Evolutionary conservation across 1,139 yeast species (phyloP), one percentile per base, ranked within the genome.

Genomic region (Blastobotrys aristatus): DNA sequence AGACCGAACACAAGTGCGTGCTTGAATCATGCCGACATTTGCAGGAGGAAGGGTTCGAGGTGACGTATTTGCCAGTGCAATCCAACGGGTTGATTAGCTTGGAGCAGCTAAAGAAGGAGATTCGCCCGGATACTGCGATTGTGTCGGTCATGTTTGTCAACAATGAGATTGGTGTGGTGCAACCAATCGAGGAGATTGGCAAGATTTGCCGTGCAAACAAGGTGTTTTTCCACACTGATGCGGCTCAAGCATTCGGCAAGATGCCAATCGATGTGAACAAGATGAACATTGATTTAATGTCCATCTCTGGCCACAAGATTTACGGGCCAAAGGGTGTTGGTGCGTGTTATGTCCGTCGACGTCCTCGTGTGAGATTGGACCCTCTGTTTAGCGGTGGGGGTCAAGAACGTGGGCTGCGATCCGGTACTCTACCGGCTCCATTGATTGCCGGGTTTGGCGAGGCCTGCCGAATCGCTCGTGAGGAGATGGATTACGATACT

Each of bases 271-370:
- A 92, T 63, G 99, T 92, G 52, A 89, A 94, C 71, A 87, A 83
- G 58, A 80, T 83, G 84, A 89, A 92, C 65, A 86, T 92, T 60
- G 99, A 92, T 68, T 71, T 90, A 57, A 74, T 94, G 81, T 88
- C 97, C 18, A 85, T 92, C 52, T 87, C 96, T 0, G 90, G 96
- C 3, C 99, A 92, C 71, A 92, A 92, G 72, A 84, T 94, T 52
- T 92, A 94, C 67, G 99, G 98, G 4, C 99, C 99, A 56, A 92
- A 84, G 78, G 99, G 99, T 53, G 79, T 89, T 55, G 99, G 99
- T 61, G 99, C 98, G 14, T 75, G 90, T 59, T 92, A 79, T 64
- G 92, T 94, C 35, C 82, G 98, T 70, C 85, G 99, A 76, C 82
- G 98, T 69, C 99, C 99, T 56, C 82, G 99, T 71, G 98, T 94